phyloP scores from a whole-genome alignment of 2,329 filamentous ascomycete genomes.

The Chrysoporthe austroafricana region DNA sequence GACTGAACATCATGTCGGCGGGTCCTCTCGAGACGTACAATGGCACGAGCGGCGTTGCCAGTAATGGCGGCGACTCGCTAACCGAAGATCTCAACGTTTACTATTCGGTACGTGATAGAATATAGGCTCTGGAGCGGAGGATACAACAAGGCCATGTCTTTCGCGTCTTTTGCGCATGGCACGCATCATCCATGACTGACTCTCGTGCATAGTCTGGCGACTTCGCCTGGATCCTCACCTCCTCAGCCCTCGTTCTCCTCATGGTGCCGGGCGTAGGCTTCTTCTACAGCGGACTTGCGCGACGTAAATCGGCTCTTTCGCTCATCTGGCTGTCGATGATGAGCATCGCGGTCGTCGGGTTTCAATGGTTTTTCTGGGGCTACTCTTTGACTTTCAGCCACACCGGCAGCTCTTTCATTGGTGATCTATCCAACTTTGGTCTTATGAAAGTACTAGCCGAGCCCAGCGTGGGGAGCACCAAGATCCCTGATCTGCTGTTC shows the following conservation, averaged over 20 bases:
- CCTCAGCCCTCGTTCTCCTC: conserved; percentile 79
- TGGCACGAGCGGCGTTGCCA: conserved; percentile 53
- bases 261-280: conserved; percentile 95
- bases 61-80: conserved; percentile 54
- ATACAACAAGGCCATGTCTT: not conserved
- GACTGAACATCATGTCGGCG: conserved; percentile 38
- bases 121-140: not conserved
- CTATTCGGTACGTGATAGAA: conserved; percentile 65
- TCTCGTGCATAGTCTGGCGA: conserved; percentile 67
- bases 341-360: conserved; percentile 76
- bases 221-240: conserved; percentile 79
- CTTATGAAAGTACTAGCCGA: conserved; percentile 76
- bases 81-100: conserved; percentile 80
- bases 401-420: conserved; percentile 76
- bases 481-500: conserved; percentile 81
- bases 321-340: conserved; percentile 86
- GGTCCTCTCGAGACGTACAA: conserved; percentile 48
- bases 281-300: conserved; percentile 90
- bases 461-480: conserved; percentile 72
- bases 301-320: conserved; percentile 85
- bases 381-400: conserved; percentile 87
- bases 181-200: not conserved
- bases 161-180: not conserved
- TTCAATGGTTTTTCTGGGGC: conserved; percentile 97
- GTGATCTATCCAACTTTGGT: conserved; percentile 80